These are phyloP conservation scores for Skeletonema grethae DNA, from an alignment of 108 stramenopile genomes.

Conservation along the genomic window DNA sequence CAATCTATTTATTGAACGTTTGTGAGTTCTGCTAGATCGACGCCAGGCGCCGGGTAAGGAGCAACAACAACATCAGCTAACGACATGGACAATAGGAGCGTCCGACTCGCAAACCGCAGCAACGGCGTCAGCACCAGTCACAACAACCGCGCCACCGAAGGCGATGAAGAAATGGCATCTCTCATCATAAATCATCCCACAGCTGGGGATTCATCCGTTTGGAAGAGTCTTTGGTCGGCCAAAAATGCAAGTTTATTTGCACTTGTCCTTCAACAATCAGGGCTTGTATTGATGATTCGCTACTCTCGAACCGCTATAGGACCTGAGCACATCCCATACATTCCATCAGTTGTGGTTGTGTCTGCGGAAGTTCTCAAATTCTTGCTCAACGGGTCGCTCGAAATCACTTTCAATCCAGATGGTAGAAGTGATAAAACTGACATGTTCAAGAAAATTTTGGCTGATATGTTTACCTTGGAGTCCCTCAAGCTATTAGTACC, in stretches of 20 bases:
- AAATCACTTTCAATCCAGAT: neutral
- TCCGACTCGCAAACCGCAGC: too few species aligned
- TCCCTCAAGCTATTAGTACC: constrained; percentile 53
- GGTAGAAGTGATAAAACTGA: neutral
- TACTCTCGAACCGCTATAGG: neutral
- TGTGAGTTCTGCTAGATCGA: too few species aligned
- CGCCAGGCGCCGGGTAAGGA: too few species aligned
- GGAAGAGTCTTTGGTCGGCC: neutral
- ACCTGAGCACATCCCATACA: neutral
- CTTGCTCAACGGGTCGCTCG: neutral
- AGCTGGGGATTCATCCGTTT: neutral
- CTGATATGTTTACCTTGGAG: constrained; percentile 3
- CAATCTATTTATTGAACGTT: too few species aligned
- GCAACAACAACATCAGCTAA: too few species aligned
- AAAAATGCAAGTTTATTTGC: neutral
- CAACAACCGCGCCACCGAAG: too few species aligned
- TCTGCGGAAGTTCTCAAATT: neutral
- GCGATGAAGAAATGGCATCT: too few species aligned
- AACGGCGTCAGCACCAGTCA: too few species aligned
- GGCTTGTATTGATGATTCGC: constrained; percentile 5
- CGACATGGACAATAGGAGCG: too few species aligned
- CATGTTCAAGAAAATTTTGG: neutral
- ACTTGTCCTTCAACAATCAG: neutral
- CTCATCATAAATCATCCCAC: too few species aligned
- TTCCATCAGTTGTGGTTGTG: neutral